Percentiles rank a stretch among this genome's conserved stretches.
Evolutionary conservation across 2,329 filamentous ascomycete species (phyloP).

Genomic region (Colletotrichum filicis): DNA sequence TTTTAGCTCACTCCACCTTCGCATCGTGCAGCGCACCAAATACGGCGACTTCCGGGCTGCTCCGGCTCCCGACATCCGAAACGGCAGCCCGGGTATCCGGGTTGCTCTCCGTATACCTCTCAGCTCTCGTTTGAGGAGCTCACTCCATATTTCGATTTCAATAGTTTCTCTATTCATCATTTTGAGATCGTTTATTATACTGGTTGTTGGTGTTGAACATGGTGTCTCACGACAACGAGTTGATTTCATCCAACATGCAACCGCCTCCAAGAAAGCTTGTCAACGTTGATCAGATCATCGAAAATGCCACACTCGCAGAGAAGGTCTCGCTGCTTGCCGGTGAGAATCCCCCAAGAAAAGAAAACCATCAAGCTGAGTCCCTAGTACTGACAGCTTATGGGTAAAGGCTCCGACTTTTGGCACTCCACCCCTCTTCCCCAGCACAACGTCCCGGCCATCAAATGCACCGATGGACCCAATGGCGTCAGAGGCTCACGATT

Average conservation of each 20-base stretch:
- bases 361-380: neutral
- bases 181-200: too few relatives aligned
- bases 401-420: slow-evolving; percentile 73
- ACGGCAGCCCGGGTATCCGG: neutral
- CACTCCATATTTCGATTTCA: neutral
- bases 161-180: neutral
- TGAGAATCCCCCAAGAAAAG: slow-evolving; percentile 36
- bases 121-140: neutral
- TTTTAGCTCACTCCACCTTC: slow-evolving; percentile 9
- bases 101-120: neutral
- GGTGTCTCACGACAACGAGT: neutral
- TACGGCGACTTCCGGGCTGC: slow-evolving; percentile 17
- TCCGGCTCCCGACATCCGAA: slow-evolving; percentile 19
- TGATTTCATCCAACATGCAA: neutral
- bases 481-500: slow-evolving; percentile 75
- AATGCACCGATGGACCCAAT: slow-evolving; percentile 76
- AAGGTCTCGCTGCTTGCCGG: slow-evolving; percentile 65
- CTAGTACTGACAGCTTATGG: neutral
- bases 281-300: slow-evolving; percentile 63
- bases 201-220: neutral
- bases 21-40: neutral
- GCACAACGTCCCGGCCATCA: slow-evolving; percentile 71
- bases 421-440: slow-evolving; percentile 70
- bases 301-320: slow-evolving; percentile 62
- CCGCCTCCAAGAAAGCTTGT: slow-evolving; percentile 39